These are phyloP conservation scores for Nicotiana tomentosiformis DNA, from an alignment of 257 asterid species.

Conservation along the genomic window DNA sequence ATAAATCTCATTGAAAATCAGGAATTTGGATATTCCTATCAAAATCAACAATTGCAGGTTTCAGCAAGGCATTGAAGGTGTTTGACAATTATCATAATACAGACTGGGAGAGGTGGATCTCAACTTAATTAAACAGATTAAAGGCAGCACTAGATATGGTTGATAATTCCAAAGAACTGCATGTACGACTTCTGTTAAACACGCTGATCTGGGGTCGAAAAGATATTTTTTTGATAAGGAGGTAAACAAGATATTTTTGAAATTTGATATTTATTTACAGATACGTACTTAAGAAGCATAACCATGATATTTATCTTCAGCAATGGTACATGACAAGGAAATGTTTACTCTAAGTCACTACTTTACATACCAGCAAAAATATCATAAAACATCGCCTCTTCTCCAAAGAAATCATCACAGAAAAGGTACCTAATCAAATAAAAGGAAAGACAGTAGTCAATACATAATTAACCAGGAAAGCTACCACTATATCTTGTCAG, in stretches of 20 bases:
- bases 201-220: background rate
- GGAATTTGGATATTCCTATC: conserved; percentile 11
- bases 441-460: conserved; percentile 15
- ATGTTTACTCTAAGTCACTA: background rate
- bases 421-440: conserved; percentile 72
- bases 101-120: background rate
- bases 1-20: conserved; percentile 22
- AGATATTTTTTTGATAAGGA: no score
- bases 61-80: background rate
- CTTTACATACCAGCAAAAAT: conserved; percentile 75
- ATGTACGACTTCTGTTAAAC: background rate
- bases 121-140: background rate
- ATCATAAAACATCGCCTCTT: conserved; percentile 79
- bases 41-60: background rate
- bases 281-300: background rate
- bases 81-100: background rate
- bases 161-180: background rate
- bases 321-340: background rate
- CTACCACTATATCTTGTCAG: background rate
- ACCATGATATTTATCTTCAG: background rate
- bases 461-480: background rate
- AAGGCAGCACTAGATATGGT: background rate
- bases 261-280: background rate
- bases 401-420: conserved; percentile 97
- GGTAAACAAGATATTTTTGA: background rate